Evolutionary conservation across 345 rosid genomes (phyloP), one percentile per base, ranked within the genome.

Genomic region (Bruguiera gymnorhiza): DNA sequence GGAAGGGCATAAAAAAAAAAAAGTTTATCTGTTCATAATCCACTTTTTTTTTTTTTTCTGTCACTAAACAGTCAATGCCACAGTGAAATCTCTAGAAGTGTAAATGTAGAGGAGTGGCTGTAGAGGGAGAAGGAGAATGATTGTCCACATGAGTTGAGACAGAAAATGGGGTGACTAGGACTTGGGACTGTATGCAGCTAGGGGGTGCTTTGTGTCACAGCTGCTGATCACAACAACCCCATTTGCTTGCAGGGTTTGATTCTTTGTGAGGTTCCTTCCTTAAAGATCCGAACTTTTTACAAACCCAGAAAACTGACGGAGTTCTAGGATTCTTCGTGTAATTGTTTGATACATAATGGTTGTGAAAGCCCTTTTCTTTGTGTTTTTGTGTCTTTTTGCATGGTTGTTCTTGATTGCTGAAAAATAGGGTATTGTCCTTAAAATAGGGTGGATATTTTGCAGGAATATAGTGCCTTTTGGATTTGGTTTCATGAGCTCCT

Each of bases 121-220:
- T 71, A 79, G 83, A 73, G 57, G 78, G 73, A 75, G 71, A 63
- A 67, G 81, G 68, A 62, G 65, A 72, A 60, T 65, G 24, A 55
- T 51, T 24, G 52, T 67, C 19, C 46, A 21, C 51, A 64, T 48
- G 58, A 30, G 73, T 32, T 69, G 31, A 50, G 58, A 56, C 68
- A 57, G 74, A 76, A 71, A 70, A 85, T 75, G 92, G 81, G 87
- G 81, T 89, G 86, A 85, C 57, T 27, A 4, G 68, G 71, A 73
- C 61, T 4, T 27, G 26, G 61, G 70, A 24, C 27, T 59, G 56
- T 67, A 21, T 74, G 87, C 85, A 63, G 86, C 82, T 86, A 8
- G 79, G 78, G 75, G 69, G 63, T 66, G 70, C 81, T 72, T n/a
- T 50, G 65, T 60, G 53, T 82, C 73, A 69, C 78, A 76, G 86